Evolutionary conservation across 2,329 filamentous ascomycete genomes (phyloP).

Genomic region (Beauveria brongniartii): DNA sequence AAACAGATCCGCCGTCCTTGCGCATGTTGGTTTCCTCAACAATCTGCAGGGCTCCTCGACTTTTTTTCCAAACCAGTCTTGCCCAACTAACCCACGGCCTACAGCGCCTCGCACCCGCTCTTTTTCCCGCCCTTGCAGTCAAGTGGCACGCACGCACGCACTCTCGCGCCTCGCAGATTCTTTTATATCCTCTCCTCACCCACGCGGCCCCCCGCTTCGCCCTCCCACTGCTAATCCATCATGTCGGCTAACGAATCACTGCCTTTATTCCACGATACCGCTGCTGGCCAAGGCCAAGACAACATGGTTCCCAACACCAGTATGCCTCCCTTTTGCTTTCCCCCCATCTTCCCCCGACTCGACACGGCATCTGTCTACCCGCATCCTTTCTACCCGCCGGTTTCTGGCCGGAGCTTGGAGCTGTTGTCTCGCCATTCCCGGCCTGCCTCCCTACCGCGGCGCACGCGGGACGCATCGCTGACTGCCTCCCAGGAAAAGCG

Average conservation of each 20-base stretch:
- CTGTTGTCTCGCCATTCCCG: neutral
- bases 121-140: constrained; percentile 1
- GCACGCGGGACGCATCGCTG: neutral
- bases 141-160: neutral
- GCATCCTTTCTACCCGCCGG: neutral
- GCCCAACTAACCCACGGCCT: neutral
- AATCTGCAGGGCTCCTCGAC: constrained; percentile 7
- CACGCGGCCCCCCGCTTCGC: neutral
- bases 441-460: neutral
- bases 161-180: neutral
- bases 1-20: constrained; percentile 3
- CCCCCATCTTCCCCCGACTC: neutral
- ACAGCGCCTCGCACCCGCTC: constrained; percentile 5
- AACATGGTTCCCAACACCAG: constrained; percentile 11
- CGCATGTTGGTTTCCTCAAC: constrained; percentile 12
- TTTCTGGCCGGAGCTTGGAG: neutral
- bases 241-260: constrained; percentile 11
- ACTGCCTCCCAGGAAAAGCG: constrained; percentile 32
- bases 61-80: constrained; percentile 4
- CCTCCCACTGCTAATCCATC: constrained; percentile 3
- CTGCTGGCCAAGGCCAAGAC: neutral
- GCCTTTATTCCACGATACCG: constrained; percentile 8
- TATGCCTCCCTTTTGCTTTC: neutral
- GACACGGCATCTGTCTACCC: neutral
- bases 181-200: constrained; percentile 9